phyloP scores from a whole-genome alignment of 257 asterid genomes.

The Ballota nigra region DNA sequence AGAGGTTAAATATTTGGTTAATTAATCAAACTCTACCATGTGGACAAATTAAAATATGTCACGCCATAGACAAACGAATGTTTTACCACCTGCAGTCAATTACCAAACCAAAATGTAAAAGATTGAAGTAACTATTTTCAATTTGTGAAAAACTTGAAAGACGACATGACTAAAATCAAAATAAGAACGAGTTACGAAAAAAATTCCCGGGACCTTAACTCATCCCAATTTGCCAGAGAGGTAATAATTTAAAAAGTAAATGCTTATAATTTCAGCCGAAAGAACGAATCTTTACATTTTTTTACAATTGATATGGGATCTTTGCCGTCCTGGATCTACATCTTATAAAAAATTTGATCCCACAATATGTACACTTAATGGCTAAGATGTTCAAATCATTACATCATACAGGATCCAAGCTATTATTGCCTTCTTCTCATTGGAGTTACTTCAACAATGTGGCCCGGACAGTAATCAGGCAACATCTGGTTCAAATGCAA shows the following conservation, averaged over 20 bases:
- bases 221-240: too few species aligned
- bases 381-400: not conserved
- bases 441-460: not conserved
- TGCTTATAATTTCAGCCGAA: not conserved
- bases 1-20: too few species aligned
- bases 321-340: not conserved
- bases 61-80: too few species aligned
- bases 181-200: too few species aligned
- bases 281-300: not conserved
- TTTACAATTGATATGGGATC: not conserved
- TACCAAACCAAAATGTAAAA: too few species aligned
- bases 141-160: too few species aligned
- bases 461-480: not conserved
- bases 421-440: not conserved
- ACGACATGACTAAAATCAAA: too few species aligned
- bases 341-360: not conserved
- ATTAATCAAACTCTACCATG: too few species aligned
- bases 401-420: not conserved
- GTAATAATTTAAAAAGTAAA: not conserved
- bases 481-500: not conserved
- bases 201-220: too few species aligned
- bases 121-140: too few species aligned
- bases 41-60: too few species aligned
- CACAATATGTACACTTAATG: constrained; percentile 13
- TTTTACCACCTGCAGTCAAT: too few species aligned